Evolutionary conservation across 176 grass and related monocot species (phyloP).

Genomic region (Cenchrus fungigraminus): DNA sequence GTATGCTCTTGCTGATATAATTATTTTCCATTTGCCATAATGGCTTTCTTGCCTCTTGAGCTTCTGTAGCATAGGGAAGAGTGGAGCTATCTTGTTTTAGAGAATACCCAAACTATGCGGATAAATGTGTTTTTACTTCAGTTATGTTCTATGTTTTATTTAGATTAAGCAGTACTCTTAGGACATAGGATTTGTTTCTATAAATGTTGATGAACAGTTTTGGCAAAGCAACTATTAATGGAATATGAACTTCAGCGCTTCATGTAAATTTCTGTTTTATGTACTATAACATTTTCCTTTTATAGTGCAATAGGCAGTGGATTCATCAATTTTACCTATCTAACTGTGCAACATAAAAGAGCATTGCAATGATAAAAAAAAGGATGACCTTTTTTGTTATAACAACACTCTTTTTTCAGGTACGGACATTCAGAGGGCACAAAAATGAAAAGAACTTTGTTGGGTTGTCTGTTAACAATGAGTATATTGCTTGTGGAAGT

Average conservation of each 20-base stretch:
- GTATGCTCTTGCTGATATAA: conserved; percentile 59
- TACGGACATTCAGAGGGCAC: conserved; percentile 96
- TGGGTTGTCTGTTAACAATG: conserved; percentile 81
- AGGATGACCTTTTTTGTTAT: conserved; percentile 28
- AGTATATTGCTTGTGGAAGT: conserved; percentile 98
- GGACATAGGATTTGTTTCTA: background rate
- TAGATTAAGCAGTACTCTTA: background rate
- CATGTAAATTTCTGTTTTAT: background rate
- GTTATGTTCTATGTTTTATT: background rate
- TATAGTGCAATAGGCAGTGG: background rate
- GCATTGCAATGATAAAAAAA: background rate
- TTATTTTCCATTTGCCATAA: conserved; percentile 18
- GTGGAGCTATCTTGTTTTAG: background rate
- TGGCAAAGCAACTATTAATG: background rate
- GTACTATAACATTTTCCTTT: background rate
- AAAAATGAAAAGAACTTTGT: conserved; percentile 99
- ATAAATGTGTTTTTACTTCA: background rate
- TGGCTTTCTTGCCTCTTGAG: background rate
- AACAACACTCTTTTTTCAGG: conserved; percentile 50
- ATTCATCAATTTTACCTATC: conserved; percentile 1
- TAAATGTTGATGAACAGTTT: background rate
- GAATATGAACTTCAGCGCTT: conserved; percentile 23
- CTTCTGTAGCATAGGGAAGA: background rate
- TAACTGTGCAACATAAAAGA: conserved; percentile 6
- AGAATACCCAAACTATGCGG: background rate